Conservation (phyloP, 805 yeast genomes). For the Pichia phayaonensis region DNA sequence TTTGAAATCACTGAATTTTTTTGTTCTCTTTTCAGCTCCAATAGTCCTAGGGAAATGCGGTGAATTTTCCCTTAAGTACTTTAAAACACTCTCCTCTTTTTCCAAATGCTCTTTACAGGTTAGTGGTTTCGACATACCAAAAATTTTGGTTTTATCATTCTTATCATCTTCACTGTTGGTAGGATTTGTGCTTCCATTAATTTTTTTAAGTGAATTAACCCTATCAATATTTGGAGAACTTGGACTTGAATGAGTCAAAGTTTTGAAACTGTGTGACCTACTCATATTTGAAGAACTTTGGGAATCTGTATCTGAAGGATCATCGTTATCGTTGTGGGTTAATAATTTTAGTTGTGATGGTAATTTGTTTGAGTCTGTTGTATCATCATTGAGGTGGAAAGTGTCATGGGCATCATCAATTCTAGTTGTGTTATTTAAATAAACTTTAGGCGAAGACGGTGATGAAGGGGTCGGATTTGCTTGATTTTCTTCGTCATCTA, state of each 20-base stretch:
- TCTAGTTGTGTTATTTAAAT: not conserved
- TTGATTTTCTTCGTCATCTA: not conserved
- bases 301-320: slow-evolving; percentile 19
- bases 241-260: slow-evolving; percentile 6
- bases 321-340: slow-evolving; percentile 30
- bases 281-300: slow-evolving; percentile 19
- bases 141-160: not conserved
- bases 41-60: slow-evolving; percentile 43
- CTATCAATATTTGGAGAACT: slow-evolving; percentile 2
- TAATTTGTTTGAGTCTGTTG: slow-evolving; percentile 12
- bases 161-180: not conserved
- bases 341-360: slow-evolving; percentile 54
- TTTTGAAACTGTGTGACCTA: slow-evolving; percentile 20
- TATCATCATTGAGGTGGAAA: not conserved
- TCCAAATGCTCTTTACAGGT: slow-evolving; percentile 8
- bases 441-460: not conserved
- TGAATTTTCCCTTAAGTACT: slow-evolving; percentile 14
- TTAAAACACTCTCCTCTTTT: slow-evolving; percentile 25
- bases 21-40: slow-evolving; percentile 65
- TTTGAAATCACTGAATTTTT: slow-evolving; percentile 62
- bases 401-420: not conserved
- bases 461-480: not conserved
- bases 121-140: not conserved
- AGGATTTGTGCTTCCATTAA: not conserved
- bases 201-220: not conserved